Evolutionary conservation across 1,284 basidiomycete species (phyloP), one percentile per base, ranked within the genome.

Genomic region (Apiotrichum montevideense): DNA sequence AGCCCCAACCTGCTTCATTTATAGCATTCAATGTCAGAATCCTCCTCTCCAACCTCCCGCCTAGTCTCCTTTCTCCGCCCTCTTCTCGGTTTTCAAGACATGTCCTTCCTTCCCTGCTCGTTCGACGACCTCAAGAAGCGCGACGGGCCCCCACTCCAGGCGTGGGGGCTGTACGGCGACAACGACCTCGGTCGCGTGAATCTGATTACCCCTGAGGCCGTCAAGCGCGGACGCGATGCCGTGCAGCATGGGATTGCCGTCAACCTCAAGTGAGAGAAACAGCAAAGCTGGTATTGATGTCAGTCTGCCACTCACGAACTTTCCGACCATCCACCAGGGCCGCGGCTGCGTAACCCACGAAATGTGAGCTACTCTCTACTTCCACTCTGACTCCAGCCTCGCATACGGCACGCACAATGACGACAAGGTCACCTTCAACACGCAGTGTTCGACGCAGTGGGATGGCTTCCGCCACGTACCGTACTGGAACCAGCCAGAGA

Each of bases 371-470:
- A 34, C n/a, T 5, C 6, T 9, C 4, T 14, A 3, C 21, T 2
- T 6, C 33, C 4, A 6, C 13, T 11, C 41, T 42, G 41, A 42
- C n/a, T 6, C 35, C 7, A 49, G 47, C 29, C 21, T 51, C 6
- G n/a, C 35, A 33, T n/a, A 48, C 41, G 29, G 34, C 15, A 51
- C 33, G 34, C 44, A 41, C 37, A 40, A 54, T 35, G 71, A 72
- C 61, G 76, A 77, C 52, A 51, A 61, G 21, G 61, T 78, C 6
- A 54, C 63, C 11, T 65, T 75, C 64, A 78, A 78, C 57, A 76
- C 76, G 1, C 77, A 78, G 60, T 61, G 61, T 15, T 72, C 73
- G 21, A 72, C 75, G 5, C 78, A 78, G 52, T 77, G 76, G 75
- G 77, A 77, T 56, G 75, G 76, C 3, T 69, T 74, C 51, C 59